Base-by-base conservation (phyloP, 1,284 basidiomycete genomes). In the Microbotryomycetes sp. region DNA sequence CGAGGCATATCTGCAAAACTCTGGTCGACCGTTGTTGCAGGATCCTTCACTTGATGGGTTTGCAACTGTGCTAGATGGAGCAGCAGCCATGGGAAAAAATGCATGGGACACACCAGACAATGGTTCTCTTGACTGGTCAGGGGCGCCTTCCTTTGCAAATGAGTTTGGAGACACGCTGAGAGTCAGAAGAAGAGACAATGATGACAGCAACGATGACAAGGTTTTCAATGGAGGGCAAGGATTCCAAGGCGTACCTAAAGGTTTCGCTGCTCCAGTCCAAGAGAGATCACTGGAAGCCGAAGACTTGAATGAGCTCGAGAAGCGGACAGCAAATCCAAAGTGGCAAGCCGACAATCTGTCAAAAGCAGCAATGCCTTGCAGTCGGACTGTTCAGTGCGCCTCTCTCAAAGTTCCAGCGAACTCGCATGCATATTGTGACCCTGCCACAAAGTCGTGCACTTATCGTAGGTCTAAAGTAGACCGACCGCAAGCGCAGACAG, bases 21-120 rank as follows among this genome's bases (percentile, higher is more conserved):
- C 64, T 29, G 69, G 67, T 47, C 46, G 59, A 26, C 36, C 59
- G 7, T 60, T 66, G 45, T 60, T 71, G 58, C 61, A 63, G 57
- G 54, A 62, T 3, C 54, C 65, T 1, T 22, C 32, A 1, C 22
- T 62, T 19, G 60, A 57, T 51, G 58, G 62, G 42, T 58, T 61
- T 29, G 9, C 45, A 22, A 31, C 19, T n/a, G n/a, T 49, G 22
- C 19, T 23, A 6, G 31, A 19, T 26, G 26, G 29, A 16, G 23
- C 4, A n/a, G 31, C 25, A n/a, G 7, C 29, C 4, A 26, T 61
- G 30, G 22, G 30, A 5, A 54, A 56, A 16, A 49, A 54, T 22
- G 57, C 36, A 2, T 56, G 57, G 5, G 58, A 47, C 56, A 54
- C 50, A 22, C 22, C 47, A 26, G 26, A 56, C 5, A 50, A 61